These are phyloP conservation scores for Oehlia diaphana DNA, from an alignment of 192 early-diverging fungal species.

Conservation along the genomic window DNA sequence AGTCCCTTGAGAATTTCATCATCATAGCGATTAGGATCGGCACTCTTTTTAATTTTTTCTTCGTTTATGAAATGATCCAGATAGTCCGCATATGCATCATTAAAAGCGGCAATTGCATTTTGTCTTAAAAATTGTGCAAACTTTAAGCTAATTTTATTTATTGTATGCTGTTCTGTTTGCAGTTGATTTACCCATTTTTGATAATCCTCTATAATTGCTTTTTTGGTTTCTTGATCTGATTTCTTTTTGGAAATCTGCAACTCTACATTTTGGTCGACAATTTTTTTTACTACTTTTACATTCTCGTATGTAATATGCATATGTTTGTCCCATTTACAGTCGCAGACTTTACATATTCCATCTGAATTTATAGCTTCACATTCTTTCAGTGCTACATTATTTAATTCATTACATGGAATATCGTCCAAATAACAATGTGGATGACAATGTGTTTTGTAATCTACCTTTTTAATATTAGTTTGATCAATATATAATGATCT, in stretches of 20 bases:
- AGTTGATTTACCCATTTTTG: neutral
- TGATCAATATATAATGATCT: no score
- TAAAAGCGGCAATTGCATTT: slow-evolving; percentile 32
- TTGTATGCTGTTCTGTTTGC: slow-evolving; percentile 30
- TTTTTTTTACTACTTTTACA: slow-evolving; percentile 23
- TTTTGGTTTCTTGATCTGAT: slow-evolving; percentile 6
- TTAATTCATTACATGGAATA: slow-evolving; percentile 19
- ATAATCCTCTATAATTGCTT: slow-evolving; percentile 14
- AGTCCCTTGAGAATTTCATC: slow-evolving; percentile 19
- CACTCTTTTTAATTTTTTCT: slow-evolving; percentile 27
- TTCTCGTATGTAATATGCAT: slow-evolving; percentile 25
- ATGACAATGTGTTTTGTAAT: slow-evolving; percentile 40
- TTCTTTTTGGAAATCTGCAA: slow-evolving; percentile 23
- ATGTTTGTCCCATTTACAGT: slow-evolving; percentile 34
- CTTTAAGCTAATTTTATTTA: slow-evolving; percentile 25
- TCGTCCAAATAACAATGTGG: slow-evolving; percentile 18
- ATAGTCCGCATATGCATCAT: slow-evolving; percentile 33
- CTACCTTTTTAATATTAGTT: slow-evolving; percentile 2
- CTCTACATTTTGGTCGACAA: slow-evolving; percentile 26
- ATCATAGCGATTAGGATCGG: slow-evolving; percentile 24
- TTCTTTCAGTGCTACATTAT: slow-evolving; percentile 12
- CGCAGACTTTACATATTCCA: slow-evolving; percentile 26
- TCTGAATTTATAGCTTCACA: slow-evolving; percentile 24
- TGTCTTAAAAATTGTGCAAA: slow-evolving; percentile 36
- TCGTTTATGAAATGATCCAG: slow-evolving; percentile 31